Evolutionary conservation across 192 early-diverging fungal genomes (phyloP), one percentile per base, ranked within the genome.

Genomic region (Podila minutissima): DNA sequence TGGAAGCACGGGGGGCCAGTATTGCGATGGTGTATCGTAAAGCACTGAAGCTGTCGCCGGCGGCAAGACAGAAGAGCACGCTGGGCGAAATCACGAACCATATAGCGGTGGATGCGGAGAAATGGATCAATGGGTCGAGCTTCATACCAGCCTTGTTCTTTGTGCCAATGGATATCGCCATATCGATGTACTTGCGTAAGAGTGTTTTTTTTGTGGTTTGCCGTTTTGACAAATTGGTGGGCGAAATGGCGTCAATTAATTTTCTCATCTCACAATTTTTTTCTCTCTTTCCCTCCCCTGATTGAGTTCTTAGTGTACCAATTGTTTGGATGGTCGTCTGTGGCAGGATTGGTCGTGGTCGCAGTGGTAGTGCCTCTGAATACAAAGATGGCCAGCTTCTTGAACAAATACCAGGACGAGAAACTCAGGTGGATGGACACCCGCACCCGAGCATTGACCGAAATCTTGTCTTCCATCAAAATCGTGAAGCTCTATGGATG

Each of bases 1-100:
- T 92, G 85, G 85, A 88, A 33, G 76, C 89, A 7, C 91, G 91
- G 64, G 88, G 92, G 5, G 93, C 92, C 10, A 83, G 93, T n/a
- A 88, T 92, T 24, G 88, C 93, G 0, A 88, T 93, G 49, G 89
- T 97, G 32, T 97, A 96, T 75, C 84, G 85, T 37, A 98, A 96
- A 82, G 86, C 93, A 4, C 79, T 97, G 49, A 62, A 84, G 2
- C 89, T 98, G 15, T 95, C 94, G 8, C 94, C 90, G 8, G 26
- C 60, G 15, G 76, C 76, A 1, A 67, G 50, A 19, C 64, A 68
- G 11, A 55, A 53, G 31, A 67, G 32, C 13, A 79, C 70, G 8
- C 53, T 79, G 8, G 76, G 76, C 24, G 76, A 79, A 29, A 79
- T 79, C 33, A 53, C 78, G 4, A 79, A 86, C 38, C 83, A 92